Evolutionary conservation across 2,329 filamentous ascomycete species (phyloP).

Genomic region (Aspergillus arachidicola): DNA sequence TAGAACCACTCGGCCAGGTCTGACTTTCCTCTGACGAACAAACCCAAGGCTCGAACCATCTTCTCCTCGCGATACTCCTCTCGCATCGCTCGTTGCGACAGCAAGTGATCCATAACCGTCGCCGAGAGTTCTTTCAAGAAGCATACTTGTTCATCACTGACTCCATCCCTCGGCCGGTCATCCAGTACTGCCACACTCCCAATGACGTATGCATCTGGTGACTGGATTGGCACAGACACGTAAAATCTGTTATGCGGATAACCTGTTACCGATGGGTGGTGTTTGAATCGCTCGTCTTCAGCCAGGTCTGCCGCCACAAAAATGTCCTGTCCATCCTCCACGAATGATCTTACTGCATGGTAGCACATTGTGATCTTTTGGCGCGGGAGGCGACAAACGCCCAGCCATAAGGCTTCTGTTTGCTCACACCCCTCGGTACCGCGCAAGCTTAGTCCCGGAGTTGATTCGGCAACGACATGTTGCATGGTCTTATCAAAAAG

Average conservation of each 20-base stretch:
- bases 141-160: constrained; percentile 9
- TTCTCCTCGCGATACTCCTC: constrained; percentile 25
- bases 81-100: constrained; percentile 22
- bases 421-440: constrained; percentile 2
- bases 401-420: constrained; percentile 21
- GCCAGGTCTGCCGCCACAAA: constrained; percentile 19
- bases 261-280: constrained; percentile 14
- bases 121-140: constrained; percentile 21
- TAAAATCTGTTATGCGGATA: constrained; percentile 21
- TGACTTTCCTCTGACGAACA: constrained; percentile 26
- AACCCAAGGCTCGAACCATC: constrained; percentile 23
- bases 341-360: constrained; percentile 17
- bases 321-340: not conserved
- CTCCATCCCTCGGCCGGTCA: constrained; percentile 15
- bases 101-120: constrained; percentile 25
- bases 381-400: constrained; percentile 20
- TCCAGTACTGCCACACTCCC: constrained; percentile 22
- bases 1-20: constrained; percentile 22
- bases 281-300: constrained; percentile 13
- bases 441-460: constrained; percentile 21
- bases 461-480: constrained; percentile 33
- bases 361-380: constrained; percentile 21
- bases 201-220: constrained; percentile 21
- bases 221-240: constrained; percentile 20
- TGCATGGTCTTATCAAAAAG: constrained; percentile 30